Evolutionary conservation across 345 rosid species (phyloP), one percentile per base, ranked within the genome.

Genomic region (Gynandropsis gynandra): DNA sequence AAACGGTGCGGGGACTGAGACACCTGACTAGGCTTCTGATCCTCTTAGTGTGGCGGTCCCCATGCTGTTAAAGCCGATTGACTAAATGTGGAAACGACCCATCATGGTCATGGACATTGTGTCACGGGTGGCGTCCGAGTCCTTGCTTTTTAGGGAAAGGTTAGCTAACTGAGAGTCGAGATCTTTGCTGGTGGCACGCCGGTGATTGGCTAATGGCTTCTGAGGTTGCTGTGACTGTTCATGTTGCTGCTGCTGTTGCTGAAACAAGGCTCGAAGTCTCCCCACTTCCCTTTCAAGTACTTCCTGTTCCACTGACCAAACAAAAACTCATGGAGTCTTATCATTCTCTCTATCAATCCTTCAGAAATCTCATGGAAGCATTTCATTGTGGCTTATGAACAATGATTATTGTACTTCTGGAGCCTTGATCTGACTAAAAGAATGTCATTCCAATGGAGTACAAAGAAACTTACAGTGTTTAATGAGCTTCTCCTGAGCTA

Each of bases 201-300:
- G 78, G 44, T 76, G 95, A 58, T 75, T 74, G n/a, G 87, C 72
- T 55, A 90, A 70, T 43, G 83, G 74, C 42, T 79, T 65, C 38
- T 65, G 82, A 50, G 68, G 75, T 19, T 72, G 82, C n/a, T n/a
- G n/a, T n/a, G n/a, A n/a, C 15, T 63, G 79, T 5, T 65, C 79
- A 16, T 59, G 73, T 11, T 64, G 79, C 2, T 63, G 70, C 33
- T 80, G 85, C 9, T 82, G 95, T 50, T 81, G 89, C 68, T 88
- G 85, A 65, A 78, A 85, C 73, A 83, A 47, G 10, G 72, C 55
- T 59, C 80, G 69, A 37, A 93, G 73, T 77, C 97, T 83, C 58
- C 87, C 87, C 47, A 85, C 78, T 72, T 93, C 97, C 74, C 88
- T 82, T 74, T 88, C 99, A 67, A 93, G 71, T 62, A 93, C 80